Conservation (phyloP, 139 green algal genomes). For the Protoeuglena noctilucae region DNA sequence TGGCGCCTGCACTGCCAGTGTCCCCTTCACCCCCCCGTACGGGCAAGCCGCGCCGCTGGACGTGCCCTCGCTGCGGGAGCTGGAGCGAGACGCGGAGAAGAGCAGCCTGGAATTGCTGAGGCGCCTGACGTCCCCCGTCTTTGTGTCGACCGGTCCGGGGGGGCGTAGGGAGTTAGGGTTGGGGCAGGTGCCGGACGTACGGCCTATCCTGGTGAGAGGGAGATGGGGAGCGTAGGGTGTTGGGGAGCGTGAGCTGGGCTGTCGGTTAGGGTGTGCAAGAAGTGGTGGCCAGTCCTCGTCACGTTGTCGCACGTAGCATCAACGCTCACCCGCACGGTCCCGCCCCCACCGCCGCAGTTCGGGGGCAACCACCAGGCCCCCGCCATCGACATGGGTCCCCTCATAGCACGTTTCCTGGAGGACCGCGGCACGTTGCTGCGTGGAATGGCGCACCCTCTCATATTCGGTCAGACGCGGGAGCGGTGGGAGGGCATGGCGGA, state of each 20-base stretch:
- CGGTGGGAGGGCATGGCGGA: background rate
- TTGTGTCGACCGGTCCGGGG: constrained; percentile 43
- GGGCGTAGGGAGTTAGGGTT: too few relatives aligned
- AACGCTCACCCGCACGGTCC: too few relatives aligned
- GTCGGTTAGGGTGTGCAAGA: too few relatives aligned
- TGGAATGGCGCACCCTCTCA: constrained; percentile 61
- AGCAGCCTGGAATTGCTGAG: constrained; percentile 12
- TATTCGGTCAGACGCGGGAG: constrained; percentile 6
- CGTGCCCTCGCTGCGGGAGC: constrained; percentile 43
- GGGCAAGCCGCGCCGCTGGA: constrained; percentile 51
- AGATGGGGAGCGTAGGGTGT: too few relatives aligned
- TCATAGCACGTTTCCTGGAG: constrained; percentile 52
- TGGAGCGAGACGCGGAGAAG: constrained; percentile 15
- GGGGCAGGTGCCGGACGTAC: constrained; percentile 15
- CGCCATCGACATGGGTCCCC: constrained; percentile 52
- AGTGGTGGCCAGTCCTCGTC: too few relatives aligned
- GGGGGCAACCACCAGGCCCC: constrained; percentile 90
- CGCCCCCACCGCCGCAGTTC: too few relatives aligned
- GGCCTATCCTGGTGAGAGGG: constrained; percentile 61
- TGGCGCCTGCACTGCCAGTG: background rate
- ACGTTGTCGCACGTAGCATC: too few relatives aligned
- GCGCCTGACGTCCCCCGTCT: constrained; percentile 55
- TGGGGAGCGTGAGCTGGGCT: too few relatives aligned
- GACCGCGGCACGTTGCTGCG: constrained; percentile 44
- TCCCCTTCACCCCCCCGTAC: constrained; percentile 27